Conservation (phyloP, 2,329 filamentous ascomycete species). For the Rachicladosporium sp. region DNA sequence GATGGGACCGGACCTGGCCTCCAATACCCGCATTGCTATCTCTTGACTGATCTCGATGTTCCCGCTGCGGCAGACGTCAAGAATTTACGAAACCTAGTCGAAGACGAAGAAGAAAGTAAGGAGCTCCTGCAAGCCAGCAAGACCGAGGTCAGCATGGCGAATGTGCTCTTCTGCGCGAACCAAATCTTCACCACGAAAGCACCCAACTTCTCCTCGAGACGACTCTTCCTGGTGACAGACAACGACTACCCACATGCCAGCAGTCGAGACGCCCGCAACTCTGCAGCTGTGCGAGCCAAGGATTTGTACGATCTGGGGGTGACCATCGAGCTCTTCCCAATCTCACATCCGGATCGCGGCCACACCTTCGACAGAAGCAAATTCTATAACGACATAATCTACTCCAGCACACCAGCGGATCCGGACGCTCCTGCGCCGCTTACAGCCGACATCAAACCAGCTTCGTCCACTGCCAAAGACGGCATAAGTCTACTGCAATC, state of each 20-base stretch:
- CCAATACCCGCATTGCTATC: constrained; percentile 81
- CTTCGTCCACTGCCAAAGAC: constrained; percentile 53
- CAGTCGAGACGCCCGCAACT: constrained; percentile 60
- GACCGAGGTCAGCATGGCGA: constrained; percentile 67
- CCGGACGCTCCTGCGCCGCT: constrained; percentile 52
- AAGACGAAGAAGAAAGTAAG: constrained; percentile 62
- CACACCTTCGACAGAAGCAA: constrained; percentile 66
- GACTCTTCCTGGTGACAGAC: constrained; percentile 92
- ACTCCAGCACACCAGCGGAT: constrained; percentile 57
- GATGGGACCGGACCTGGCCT: constrained; percentile 41
- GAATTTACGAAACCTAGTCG: constrained; percentile 58
- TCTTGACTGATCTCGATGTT: constrained; percentile 77
- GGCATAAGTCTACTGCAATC: constrained; percentile 69
- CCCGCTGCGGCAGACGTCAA: constrained; percentile 82
- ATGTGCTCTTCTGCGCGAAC: constrained; percentile 86
- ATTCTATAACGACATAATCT: constrained; percentile 95
- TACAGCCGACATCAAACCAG: constrained; percentile 39
- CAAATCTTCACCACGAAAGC: constrained; percentile 93
- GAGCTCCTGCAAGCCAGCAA: constrained; percentile 57
- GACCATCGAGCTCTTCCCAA: constrained; percentile 83
- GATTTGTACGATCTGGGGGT: constrained; percentile 92
- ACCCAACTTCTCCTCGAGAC: constrained; percentile 81
- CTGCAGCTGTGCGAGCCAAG: constrained; percentile 77
- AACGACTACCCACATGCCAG: constrained; percentile 72
- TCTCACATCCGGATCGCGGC: constrained; percentile 49